Evolutionary conservation across 129 eudicot species (phyloP), one percentile per base, ranked within the genome.

Genomic region (Solidago caesia): DNA sequence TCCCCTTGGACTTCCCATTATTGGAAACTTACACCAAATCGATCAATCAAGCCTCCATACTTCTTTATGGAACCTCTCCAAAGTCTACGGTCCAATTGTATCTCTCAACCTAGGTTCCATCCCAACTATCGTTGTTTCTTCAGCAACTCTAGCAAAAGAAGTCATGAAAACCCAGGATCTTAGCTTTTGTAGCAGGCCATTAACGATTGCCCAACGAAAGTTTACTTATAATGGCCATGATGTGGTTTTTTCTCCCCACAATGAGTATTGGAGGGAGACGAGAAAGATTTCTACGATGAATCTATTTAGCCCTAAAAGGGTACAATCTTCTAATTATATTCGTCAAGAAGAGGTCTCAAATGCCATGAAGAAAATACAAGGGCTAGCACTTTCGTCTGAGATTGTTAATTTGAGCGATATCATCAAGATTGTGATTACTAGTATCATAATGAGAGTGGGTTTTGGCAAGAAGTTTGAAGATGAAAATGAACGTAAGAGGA

Each of bases 11-110:
- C 86, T 82, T 68, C 82, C 82, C 33, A 29, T 82, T 10, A 73
- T 82, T 47, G 85, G 82, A 46, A 72, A 82, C 68, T 61, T 82
- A 27, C 79, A 77, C 70, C 82, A 77, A 43, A 69, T 77, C 62
- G 55, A 67, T 64, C 44, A 25, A 71, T 3, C 46, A 52, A 70
- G 79, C 57, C 14, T 64, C 76, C 49, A n/a, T 39, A 60, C 21
- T 67, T 73, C 70, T 82, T 21, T 21, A 8, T 44, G 73, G 57
- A 48, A 72, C 9, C 81, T 81, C 5, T 77, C 78, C 0, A 64
- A 81, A 53, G 63, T 5, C 14, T 75, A 76, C 53, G 85, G 85
- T 2, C 85, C 81, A 4, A 49, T 76, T 57, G 63, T 76, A 64
- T 70, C 62, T 26, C 64, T 81, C 57, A 59, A 64, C 25, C 65